Evolutionary conservation across 352 stramenopile species (phyloP).

Genomic region (Lagenidium sp.): DNA sequence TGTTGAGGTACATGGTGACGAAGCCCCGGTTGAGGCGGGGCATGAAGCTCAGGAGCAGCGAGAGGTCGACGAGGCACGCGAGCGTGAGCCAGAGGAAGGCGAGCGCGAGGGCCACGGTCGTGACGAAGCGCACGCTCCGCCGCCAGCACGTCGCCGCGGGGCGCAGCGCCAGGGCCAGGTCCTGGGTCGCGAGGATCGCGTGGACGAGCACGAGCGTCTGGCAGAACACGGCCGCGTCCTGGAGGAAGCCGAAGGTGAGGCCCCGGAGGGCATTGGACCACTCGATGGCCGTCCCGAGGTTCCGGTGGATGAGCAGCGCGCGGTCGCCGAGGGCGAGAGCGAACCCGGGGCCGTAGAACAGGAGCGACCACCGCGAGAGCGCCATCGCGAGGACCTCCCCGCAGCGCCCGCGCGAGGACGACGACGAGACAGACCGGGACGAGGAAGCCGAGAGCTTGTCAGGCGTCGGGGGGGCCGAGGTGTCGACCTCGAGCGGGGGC

Average conservation of each 20-base stretch:
- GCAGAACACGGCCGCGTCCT: constrained; percentile 6
- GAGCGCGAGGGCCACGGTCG: neutral
- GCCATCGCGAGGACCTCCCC: no score
- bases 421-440: no score
- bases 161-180: neutral
- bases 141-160: neutral
- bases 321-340: neutral
- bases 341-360: constrained; percentile 3
- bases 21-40: constrained; percentile 9
- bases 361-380: no score
- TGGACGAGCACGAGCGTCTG: constrained; percentile 3
- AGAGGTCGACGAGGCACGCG: constrained; percentile 6
- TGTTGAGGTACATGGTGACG: constrained; percentile 6
- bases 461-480: no score
- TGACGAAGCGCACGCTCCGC: neutral
- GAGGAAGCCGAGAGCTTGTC: no score
- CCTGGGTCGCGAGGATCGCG: neutral
- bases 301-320: neutral
- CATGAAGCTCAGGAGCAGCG: constrained; percentile 4
- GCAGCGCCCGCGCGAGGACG: no score
- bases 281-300: neutral
- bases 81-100: constrained; percentile 6
- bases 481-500: no score
- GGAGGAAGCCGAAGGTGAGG: constrained; percentile 1
- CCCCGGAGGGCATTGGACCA: neutral